Base-by-base conservation (phyloP, 2,329 filamentous ascomycete species). In the Parastagonospora nodorum region DNA sequence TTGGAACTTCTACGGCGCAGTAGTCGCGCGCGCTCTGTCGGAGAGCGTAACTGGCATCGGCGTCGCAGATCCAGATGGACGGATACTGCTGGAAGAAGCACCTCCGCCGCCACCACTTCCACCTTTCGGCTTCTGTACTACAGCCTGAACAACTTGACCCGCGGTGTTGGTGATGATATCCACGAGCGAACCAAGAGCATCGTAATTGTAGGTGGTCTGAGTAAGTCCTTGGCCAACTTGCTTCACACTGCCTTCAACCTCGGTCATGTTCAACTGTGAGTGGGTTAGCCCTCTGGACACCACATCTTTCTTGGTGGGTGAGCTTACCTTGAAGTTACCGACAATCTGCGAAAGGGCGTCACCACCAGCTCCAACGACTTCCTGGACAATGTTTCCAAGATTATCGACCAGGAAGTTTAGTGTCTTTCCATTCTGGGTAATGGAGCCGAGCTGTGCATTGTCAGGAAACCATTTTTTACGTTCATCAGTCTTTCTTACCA, bases 381-480 rank as follows among this genome's bases (percentile, higher is more conserved):
- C 79, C 61, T 85, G 82, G 1, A 86, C 81, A 54, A 86, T 85
- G 58, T 86, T 85, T 31, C 84, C 84, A 2, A 86, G 74, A 59
- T 86, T 85, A 64, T 85, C 83, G 52, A 86, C 76, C 33, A 84
- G 54, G 73, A 84, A 84, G 55, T 79, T 80, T 39, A 84, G 74
- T 14, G 74, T 80, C 8, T 73, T 80, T 55, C 79, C 79, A 42
- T 82, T 81, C 55, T 84, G 80, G 2, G 82, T 81, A 55, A 86
- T 82, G 15, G 79, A 80, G 8, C 83, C 84, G 2, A 86, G 77
- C 61, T 66, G 42, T 24, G 10, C 11, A 12, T 11, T 14, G 10
- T 50, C 38, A 54, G 45, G n/a, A 14, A 24, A 9, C 15, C 2
- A 8, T 46, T 4, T 4, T 7, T 6, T 10, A n/a, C n/a, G 5